These are phyloP conservation scores for Limonium bicolor DNA, from an alignment of 148 eudicot genomes.

Conservation along the genomic window DNA sequence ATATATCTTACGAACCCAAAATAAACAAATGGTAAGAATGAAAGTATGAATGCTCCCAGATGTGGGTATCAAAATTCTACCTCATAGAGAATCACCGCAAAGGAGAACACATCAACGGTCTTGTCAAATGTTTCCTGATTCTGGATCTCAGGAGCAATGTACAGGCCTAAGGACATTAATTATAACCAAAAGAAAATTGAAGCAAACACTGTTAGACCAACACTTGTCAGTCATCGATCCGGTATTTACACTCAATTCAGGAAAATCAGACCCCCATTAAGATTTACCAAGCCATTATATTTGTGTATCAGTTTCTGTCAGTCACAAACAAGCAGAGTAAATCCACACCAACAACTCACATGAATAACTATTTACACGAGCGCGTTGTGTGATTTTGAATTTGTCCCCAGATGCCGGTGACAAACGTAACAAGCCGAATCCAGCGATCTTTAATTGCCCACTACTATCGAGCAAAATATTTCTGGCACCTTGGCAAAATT, in stretches of 20 bases:
- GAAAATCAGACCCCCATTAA: too few relatives aligned
- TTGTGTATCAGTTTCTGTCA: too few relatives aligned
- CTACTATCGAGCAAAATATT: conserved; percentile 99
- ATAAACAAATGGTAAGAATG: background rate
- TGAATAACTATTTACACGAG: too few relatives aligned
- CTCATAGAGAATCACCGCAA: conserved; percentile 83
- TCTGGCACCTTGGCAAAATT: conserved; percentile 99
- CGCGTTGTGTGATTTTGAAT: conserved; percentile 45
- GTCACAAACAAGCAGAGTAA: too few relatives aligned
- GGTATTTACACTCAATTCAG: too few relatives aligned
- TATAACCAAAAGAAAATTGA: too few relatives aligned
- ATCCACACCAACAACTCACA: too few relatives aligned
- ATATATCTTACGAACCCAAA: background rate
- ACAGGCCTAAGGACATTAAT: conserved; percentile 38
- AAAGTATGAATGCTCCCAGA: background rate
- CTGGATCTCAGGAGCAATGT: conserved; percentile 81
- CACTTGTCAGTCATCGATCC: too few relatives aligned
- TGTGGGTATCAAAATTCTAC: too few relatives aligned
- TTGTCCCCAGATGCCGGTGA: conserved; percentile 63
- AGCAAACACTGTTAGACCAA: too few relatives aligned
- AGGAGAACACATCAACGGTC: conserved; percentile 82
- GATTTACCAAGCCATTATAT: conserved; percentile 2
- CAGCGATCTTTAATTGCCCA: conserved; percentile 80
- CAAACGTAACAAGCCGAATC: conserved; percentile 71
- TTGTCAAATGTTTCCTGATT: conserved; percentile 74